These are phyloP conservation scores for Pleurostoma richardsiae DNA, from an alignment of 2,329 filamentous ascomycete genomes.

Conservation along the genomic window DNA sequence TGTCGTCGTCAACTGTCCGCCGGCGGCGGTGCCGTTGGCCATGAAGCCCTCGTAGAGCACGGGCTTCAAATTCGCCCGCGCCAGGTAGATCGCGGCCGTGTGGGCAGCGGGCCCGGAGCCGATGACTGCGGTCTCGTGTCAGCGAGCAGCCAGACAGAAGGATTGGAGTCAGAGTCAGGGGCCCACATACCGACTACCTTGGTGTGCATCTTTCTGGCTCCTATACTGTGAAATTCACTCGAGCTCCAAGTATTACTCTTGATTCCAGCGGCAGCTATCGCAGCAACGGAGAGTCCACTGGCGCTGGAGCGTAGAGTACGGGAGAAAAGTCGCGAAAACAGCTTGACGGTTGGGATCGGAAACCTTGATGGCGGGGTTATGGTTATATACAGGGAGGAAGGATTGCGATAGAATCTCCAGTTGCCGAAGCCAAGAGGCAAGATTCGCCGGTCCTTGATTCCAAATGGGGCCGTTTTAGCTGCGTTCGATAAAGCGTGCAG, in stretches of 20 bases:
- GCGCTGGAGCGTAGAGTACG: constrained; percentile 72
- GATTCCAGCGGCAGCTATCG: constrained; percentile 60
- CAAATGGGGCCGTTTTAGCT: too few species aligned
- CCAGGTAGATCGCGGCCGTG: constrained; percentile 94
- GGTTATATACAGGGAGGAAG: too few species aligned
- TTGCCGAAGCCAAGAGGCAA: too few species aligned
- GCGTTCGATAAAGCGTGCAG: too few species aligned
- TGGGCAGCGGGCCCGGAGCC: constrained; percentile 97
- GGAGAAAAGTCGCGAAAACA: constrained; percentile 83
- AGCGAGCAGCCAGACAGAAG: constrained; percentile 4
- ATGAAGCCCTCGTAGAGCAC: constrained; percentile 98
- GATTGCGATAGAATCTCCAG: too few species aligned
- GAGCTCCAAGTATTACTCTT: constrained; percentile 36
- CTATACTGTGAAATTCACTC: constrained; percentile 30
- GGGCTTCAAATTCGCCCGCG: constrained; percentile 89
- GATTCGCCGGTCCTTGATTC: too few species aligned
- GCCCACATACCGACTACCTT: constrained; percentile 76
- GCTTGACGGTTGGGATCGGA: constrained; percentile 59
- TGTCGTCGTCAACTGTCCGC: constrained; percentile 95
- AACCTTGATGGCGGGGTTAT: too few species aligned
- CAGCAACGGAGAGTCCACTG: constrained; percentile 67
- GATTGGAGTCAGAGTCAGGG: constrained; percentile 8
- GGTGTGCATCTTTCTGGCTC: constrained; percentile 72
- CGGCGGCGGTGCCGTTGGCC: constrained; percentile 92
- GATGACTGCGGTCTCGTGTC: constrained; percentile 48